Evolutionary conservation across 352 stramenopile genomes (phyloP), one percentile per base, ranked within the genome.

Genomic region (Aphanomyces stellatus): DNA sequence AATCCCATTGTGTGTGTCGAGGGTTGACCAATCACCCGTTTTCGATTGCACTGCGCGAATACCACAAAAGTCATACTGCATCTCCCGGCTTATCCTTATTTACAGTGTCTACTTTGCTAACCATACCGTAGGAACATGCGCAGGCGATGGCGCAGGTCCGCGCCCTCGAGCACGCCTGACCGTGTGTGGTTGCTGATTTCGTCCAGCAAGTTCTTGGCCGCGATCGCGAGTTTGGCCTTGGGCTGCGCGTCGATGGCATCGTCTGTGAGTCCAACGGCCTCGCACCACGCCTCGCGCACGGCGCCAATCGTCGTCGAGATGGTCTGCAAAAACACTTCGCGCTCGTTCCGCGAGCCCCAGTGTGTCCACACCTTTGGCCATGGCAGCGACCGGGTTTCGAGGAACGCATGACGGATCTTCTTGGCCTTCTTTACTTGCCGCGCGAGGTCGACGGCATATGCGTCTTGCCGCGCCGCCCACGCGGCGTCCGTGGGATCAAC

Each of bases 201-300:
- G 4, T n/a, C 19, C 27, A 59, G 28, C 0, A 67, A 25, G 22
- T 67, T 67, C 13, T 19, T 55, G 17, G 48, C 13, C 11, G 60
- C 60, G 10, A 57, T 53, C 13, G 51, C 13, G n/a, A 67, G 49
- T 24, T 67, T 67, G 41, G 48, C 48, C 17, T 31, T 40, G 2
- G 30, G 11, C n/a, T 59, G 46, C 11, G n/a, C 17, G 19, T 85
- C 75, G 55, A 92, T 83, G 3, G 82, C 62, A 7, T 53, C 43
- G 46, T 90, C 82, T 0, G 79, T 90, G 48, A 94, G 76, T 30
- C 82, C 82, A 27, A 94, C 62, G 8, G 75, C 76, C 43, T 76
- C 81, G 72, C 78, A 94, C 11, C 72, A 77, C 4, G 76, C 71
- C 37, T 85, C 62, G n/a, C 85, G 85, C 6, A 67, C 60, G 46